Evolutionary conservation across 2,329 filamentous ascomycete genomes (phyloP), one percentile per base, ranked within the genome.

Genomic region (Ophiostoma triangulosporum): DNA sequence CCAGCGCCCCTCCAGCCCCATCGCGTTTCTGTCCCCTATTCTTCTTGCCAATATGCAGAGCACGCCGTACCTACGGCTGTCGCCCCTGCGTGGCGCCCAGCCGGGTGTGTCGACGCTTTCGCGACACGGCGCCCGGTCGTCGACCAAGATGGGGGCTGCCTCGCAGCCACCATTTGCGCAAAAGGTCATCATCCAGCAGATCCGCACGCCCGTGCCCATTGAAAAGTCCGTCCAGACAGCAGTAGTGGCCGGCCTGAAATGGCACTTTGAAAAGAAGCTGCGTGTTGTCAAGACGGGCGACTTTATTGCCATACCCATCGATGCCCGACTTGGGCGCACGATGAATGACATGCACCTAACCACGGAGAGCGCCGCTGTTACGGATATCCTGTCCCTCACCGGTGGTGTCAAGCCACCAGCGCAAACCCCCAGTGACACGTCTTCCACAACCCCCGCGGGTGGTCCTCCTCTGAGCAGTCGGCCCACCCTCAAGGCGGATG

Each of bases 211-310:
- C 0, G 73, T 93, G 7, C 91, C 90, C 0, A 90, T 86, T 3
- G 91, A 97, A 62, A 78, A 88, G 46, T 78, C 85, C 1, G 77
- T 95, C 9, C 90, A 97, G 64, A 86, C 88, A 6, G 87, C 87
- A 4, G 77, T 97, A 4, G 83, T 97, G 60, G 83, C 87, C 17
- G 89, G 88, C 0, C 68, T 98, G 40, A 96, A 96, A 65, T 81
- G 81, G 36, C 84, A 96, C 64, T 96, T 98, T 65, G 86, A 94
- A 59, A 80, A 80, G 53, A 88, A 86, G 61, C 79, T 85, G 54
- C 81, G 93, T 4, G 77, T 97, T 12, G 79, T 97, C 36, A 89
- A 89, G 63, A 83, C 80, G 38, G 91, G 90, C 3, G 93, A 98
- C 67, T 70, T 96, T 12, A 83, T 98, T 52, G 90, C 87, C 17